Evolutionary conservation across 108 stramenopile genomes (phyloP), one percentile per base, ranked within the genome.

Genomic region (Discostella pseudostelligera): DNA sequence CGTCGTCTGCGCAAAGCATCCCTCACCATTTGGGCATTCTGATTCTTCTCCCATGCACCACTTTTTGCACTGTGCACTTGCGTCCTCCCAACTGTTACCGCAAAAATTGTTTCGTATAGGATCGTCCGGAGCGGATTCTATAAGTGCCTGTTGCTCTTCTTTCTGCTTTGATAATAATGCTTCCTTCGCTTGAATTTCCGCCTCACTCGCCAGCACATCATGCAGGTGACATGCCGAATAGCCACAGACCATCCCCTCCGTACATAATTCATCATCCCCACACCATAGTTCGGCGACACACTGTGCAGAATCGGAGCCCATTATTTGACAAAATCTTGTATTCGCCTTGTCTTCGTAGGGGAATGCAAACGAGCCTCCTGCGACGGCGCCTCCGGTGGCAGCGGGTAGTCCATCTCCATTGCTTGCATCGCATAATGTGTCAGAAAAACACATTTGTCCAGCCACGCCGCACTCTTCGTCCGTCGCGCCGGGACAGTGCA

Each of bases 1-100:
- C 32, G 44, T 26, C 17, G 76, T 78, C 13, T 70, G 42, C n/a
- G 64, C 76, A 61, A 70, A 78, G 36, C 76, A 78, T 9, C 39
- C 42, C 47, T 55, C 20, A 19, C 59, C 64, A 36, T 28, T 62
- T 22, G 62, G 47, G 26, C 62, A 65, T 2, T 47, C 47, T 8
- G 45, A 19, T n/a, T 36, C 59, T 28, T 39, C 29, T 16, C 35
- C 62, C 20, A 49, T 37, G 26, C 49, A 76, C 76, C 76, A 78
- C 39, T 47, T 13, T 11, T 16, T 35, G 40, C 69, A 78, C 20
- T 58, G 47, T 1, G 19, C 35, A 54, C 42, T 59, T 13, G 76
- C 76, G 55, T 66, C 65, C 2, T 26, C 69, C 76, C 76, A 78
- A n/a, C 17, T 61, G 2, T 22, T 61, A 1, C 76, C 76, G 48